Conservation (phyloP, 2,329 filamentous ascomycete species). For the Calonectria honghensis region DNA sequence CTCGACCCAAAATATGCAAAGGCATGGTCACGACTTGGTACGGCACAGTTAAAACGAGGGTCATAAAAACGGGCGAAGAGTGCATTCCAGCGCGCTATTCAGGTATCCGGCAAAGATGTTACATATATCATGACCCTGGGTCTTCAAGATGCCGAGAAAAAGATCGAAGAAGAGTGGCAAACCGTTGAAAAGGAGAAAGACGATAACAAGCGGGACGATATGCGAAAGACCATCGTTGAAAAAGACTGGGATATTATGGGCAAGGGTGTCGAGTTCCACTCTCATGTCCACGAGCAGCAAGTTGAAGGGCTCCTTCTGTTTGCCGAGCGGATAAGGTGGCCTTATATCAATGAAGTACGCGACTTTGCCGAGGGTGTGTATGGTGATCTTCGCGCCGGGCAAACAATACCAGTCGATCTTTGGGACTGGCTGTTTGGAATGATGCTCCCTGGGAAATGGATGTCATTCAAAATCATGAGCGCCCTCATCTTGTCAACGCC, state of each 20-base stretch:
- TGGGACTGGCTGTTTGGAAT: conserved; percentile 35
- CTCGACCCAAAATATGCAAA: conserved; percentile 13
- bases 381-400: neutral
- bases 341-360: conserved; percentile 27
- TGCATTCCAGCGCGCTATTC: neutral
- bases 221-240: neutral
- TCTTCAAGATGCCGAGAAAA: neutral
- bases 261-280: conserved; percentile 23
- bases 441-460: conserved; percentile 32
- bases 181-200: neutral
- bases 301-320: conserved; percentile 34
- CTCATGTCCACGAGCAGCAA: conserved; percentile 33
- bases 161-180: neutral
- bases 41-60: neutral
- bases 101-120: neutral
- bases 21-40: neutral
- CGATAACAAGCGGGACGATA: neutral
- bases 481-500: conserved; percentile 29
- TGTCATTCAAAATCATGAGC: conserved; percentile 34
- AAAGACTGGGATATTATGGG: neutral
- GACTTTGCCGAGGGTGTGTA: conserved; percentile 21
- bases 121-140: neutral
- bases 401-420: neutral
- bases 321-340: conserved; percentile 37
- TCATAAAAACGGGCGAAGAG: neutral